Conservation (phyloP, 306 rosid species). For the apple (Malus domestica) region DNA sequence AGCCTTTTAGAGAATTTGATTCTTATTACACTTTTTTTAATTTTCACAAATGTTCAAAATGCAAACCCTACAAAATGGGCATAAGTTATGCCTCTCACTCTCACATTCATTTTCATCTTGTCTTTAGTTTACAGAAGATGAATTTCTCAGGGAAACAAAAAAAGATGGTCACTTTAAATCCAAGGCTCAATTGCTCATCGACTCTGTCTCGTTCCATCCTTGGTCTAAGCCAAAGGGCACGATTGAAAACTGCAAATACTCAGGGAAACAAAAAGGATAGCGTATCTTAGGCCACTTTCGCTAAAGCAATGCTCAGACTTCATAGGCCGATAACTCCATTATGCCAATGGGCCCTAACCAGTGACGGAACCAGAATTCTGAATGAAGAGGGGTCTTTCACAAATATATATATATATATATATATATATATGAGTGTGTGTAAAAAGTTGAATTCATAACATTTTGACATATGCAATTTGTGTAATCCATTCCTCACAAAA, state of each 20-base stretch:
- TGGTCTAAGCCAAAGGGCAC: not conserved
- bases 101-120: not conserved
- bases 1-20: not conserved
- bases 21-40: not conserved
- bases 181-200: not conserved
- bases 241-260: not conserved
- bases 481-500: too few species aligned
- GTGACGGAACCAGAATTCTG: too few species aligned
- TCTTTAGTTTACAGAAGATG: not conserved
- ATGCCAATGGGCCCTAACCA: not conserved
- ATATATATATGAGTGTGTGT: too few species aligned
- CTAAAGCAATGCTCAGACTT: not conserved
- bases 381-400: too few species aligned
- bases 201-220: not conserved
- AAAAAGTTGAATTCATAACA: too few species aligned
- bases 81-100: constrained; percentile 5
- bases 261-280: too few species aligned
- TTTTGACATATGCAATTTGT: too few species aligned
- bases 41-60: not conserved
- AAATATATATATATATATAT: too few species aligned
- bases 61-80: constrained; percentile 4
- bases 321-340: not conserved
- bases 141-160: not conserved
- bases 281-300: not conserved
- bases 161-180: not conserved